Conservation (phyloP, 805 yeast species). For the Schwanniomyces pseudopolymorphus region DNA sequence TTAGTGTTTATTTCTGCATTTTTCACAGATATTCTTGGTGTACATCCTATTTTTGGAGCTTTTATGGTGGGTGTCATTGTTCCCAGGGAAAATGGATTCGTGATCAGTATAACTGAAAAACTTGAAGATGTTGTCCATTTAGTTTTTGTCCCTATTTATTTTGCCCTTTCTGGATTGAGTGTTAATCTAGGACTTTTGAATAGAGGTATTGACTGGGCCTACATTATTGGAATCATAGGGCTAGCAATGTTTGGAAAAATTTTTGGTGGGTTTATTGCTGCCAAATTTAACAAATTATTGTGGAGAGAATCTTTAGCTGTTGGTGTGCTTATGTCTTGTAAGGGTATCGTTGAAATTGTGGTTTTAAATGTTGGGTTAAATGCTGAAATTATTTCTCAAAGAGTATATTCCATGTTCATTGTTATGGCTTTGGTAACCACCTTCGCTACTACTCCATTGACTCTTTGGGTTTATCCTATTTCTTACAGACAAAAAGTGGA, state of each 20-base stretch:
- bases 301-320: conserved; percentile 78
- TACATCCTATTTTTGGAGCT: conserved; percentile 85
- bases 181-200: conserved; percentile 65
- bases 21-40: conserved; percentile 81
- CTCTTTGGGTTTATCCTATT: conserved; percentile 61
- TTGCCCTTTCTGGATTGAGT: conserved; percentile 75
- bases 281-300: conserved; percentile 57
- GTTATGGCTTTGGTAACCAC: conserved; percentile 81
- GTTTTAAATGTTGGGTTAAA: conserved; percentile 72
- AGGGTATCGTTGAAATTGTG: conserved; percentile 84
- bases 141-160: conserved; percentile 72
- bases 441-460: conserved; percentile 75
- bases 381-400: conserved; percentile 63
- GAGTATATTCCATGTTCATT: conserved; percentile 75
- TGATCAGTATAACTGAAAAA: conserved; percentile 65
- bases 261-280: conserved; percentile 64
- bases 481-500: conserved; percentile 54
- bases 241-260: conserved; percentile 71
- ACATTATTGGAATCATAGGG: conserved; percentile 62
- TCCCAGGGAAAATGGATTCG: conserved; percentile 76
- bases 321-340: conserved; percentile 83
- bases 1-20: conserved; percentile 67
- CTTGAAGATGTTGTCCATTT: conserved; percentile 77
- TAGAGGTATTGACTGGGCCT: conserved; percentile 76
- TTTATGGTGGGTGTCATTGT: conserved; percentile 73